phyloP scores from a whole-genome alignment of 1,139 yeast species.

The Lodderomyces beijingensis region DNA sequence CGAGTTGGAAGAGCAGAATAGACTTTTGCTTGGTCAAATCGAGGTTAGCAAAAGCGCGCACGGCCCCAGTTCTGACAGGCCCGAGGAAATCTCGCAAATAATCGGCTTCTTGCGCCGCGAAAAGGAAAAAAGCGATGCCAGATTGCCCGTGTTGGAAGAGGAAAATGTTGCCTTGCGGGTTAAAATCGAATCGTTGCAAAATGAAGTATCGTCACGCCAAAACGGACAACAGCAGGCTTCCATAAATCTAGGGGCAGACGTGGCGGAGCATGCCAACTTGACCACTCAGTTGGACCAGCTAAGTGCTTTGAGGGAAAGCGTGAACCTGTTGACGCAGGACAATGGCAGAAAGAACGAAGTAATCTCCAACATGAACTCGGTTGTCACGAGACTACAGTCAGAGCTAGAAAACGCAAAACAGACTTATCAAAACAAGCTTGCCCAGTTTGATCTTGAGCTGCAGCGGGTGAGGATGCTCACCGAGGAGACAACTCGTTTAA shows the following conservation, averaged over 20 bases:
- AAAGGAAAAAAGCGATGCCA: slow-evolving; percentile 67
- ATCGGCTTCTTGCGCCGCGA: slow-evolving; percentile 67
- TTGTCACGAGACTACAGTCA: slow-evolving; percentile 14
- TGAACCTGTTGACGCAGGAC: slow-evolving; percentile 61
- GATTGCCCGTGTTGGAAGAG: slow-evolving; percentile 44
- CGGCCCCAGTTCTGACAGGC: slow-evolving; percentile 10
- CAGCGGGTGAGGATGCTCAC: slow-evolving; percentile 30
- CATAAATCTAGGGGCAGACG: slow-evolving; percentile 3
- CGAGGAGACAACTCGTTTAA: slow-evolving; percentile 38
- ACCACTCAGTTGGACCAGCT: slow-evolving; percentile 63
- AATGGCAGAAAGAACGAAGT: slow-evolving; percentile 21
- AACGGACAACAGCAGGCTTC: background rate
- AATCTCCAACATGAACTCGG: slow-evolving; percentile 21
- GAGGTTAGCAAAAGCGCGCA: slow-evolving; percentile 36
- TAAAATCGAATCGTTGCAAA: slow-evolving; percentile 31
- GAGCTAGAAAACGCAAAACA: slow-evolving; percentile 20
- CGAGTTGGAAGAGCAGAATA: slow-evolving; percentile 64
- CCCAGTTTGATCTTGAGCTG: slow-evolving; percentile 21
- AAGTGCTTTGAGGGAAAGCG: slow-evolving; percentile 70
- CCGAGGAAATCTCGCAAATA: slow-evolving; percentile 45
- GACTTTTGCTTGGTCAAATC: slow-evolving; percentile 63
- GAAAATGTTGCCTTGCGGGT: slow-evolving; percentile 48
- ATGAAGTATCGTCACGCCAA: slow-evolving; percentile 37
- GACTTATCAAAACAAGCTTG: background rate
- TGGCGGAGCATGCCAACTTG: slow-evolving; percentile 50